phyloP scores from a whole-genome alignment of 1,284 basidiomycete genomes.

The Vanrija sp. region DNA sequence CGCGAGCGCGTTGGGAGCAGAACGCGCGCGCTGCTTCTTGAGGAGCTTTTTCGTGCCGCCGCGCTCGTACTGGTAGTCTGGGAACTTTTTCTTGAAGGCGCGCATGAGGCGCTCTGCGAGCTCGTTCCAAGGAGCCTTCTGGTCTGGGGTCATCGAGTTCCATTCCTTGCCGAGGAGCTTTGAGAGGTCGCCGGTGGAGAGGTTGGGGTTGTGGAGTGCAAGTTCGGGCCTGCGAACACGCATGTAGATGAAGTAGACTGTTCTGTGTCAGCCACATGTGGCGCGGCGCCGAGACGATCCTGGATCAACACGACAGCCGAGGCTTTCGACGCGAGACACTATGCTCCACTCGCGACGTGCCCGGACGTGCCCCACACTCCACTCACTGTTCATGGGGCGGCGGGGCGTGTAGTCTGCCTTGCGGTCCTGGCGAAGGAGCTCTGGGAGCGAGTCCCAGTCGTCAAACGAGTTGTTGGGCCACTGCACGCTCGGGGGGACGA shows the following conservation, averaged over 20 bases:
- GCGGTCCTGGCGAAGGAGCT: slow-evolving; percentile 18
- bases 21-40: slow-evolving; percentile 5
- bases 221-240: slow-evolving; percentile 16
- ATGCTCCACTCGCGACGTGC: neutral
- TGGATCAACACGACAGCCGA: no score
- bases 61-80: slow-evolving; percentile 24
- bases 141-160: slow-evolving; percentile 9
- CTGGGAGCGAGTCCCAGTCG: slow-evolving; percentile 19
- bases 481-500: slow-evolving; percentile 6
- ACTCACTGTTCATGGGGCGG: slow-evolving; percentile 20
- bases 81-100: slow-evolving; percentile 22
- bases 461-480: slow-evolving; percentile 6
- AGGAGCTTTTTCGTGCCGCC: slow-evolving; percentile 8
- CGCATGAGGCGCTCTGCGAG: slow-evolving; percentile 17
- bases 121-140: slow-evolving; percentile 18
- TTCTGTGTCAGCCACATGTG: no score
- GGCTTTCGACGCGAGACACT: neutral
- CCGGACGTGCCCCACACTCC: no score
- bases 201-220: slow-evolving; percentile 14
- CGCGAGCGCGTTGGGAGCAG: neutral
- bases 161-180: slow-evolving; percentile 20
- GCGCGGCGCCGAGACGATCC: no score
- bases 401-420: slow-evolving; percentile 15
- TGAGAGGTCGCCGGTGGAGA: slow-evolving; percentile 18
- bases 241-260: slow-evolving; percentile 24